Percentiles rank a stretch among this genome's conserved stretches.
Evolutionary conservation across 2,329 filamentous ascomycete species (phyloP).

Genomic region (Colletotrichum sp.): DNA sequence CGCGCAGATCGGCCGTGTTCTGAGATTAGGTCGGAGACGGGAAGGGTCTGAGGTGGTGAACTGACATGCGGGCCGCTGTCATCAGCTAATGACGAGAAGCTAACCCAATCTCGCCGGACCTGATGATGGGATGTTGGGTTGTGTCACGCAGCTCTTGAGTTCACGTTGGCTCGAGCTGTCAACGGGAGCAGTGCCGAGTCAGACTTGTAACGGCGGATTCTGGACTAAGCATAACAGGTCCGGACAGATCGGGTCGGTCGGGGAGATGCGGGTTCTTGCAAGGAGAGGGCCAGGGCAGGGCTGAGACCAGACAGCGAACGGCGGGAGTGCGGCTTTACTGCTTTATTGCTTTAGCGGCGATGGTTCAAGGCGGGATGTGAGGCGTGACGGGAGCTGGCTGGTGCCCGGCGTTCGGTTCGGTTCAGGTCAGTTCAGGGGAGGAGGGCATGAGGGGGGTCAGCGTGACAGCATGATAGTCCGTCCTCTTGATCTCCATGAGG

Average conservation of each 20-base stretch:
- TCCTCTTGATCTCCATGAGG: not conserved
- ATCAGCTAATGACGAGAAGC: not conserved
- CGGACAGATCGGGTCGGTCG: not conserved
- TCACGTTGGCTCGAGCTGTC: not conserved
- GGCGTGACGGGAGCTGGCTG: not conserved
- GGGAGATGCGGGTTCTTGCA: not conserved
- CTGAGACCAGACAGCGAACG: not conserved
- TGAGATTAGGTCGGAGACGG: not conserved
- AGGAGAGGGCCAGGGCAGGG: not conserved
- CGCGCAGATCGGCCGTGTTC: not conserved
- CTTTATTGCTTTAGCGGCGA: not conserved
- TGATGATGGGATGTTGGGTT: not conserved
- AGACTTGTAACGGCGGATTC: not conserved
- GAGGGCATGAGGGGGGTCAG: not conserved
- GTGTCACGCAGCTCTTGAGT: not conserved
- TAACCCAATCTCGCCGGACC: not conserved
- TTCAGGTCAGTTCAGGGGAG: not conserved
- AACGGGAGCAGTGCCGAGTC: not conserved
- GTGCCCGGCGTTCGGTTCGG: not conserved
- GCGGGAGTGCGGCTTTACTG: not conserved
- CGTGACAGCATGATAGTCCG: not conserved
- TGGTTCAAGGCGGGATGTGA: not conserved
- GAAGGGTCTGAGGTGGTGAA: not conserved
- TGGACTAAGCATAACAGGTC: not conserved
- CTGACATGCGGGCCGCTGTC: slow-evolving; percentile 6